Conservation (phyloP, 768 basidiomycete species). For the Boletus pseudopeckii region DNA sequence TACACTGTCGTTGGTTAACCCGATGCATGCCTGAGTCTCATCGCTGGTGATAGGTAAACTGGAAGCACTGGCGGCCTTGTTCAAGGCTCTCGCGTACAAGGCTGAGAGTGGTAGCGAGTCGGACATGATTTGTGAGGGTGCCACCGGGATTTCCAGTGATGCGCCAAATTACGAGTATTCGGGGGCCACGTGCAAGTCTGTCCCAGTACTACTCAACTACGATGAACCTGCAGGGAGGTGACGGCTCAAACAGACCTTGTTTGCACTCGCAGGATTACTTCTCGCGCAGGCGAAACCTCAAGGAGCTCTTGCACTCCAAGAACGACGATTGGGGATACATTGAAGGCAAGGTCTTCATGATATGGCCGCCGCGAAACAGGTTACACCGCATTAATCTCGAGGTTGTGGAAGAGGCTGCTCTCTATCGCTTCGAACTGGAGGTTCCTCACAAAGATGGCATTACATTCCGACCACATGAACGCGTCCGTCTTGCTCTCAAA, state of each 20-base stretch:
- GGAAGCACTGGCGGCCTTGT: conserved; percentile 36
- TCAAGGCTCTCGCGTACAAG: conserved; percentile 41
- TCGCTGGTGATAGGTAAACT: conserved; percentile 41
- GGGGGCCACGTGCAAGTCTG: background rate
- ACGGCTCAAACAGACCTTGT: background rate
- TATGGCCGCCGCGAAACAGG: conserved; percentile 35
- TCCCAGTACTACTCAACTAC: background rate
- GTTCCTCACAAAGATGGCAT: conserved; percentile 36
- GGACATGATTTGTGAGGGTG: conserved; percentile 16
- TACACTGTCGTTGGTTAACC: background rate
- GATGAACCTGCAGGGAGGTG: conserved; percentile 7
- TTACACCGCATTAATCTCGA: conserved; percentile 33
- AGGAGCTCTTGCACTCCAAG: conserved; percentile 32
- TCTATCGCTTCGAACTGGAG: conserved; percentile 38
- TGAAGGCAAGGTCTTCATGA: conserved; percentile 42
- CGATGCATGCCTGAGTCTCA: conserved; percentile 41
- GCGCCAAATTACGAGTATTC: background rate
- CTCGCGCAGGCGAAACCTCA: conserved; percentile 27
- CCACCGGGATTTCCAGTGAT: background rate
- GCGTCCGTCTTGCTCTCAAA: conserved; percentile 46
- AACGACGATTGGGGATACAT: conserved; percentile 39
- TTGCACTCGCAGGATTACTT: conserved; percentile 15
- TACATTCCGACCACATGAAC: conserved; percentile 39
- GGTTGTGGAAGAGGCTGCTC: conserved; percentile 9
- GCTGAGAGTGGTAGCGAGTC: conserved; percentile 30